Evolutionary conservation across 805 yeast genomes (phyloP).

Genomic region (Pichia manshurica): DNA sequence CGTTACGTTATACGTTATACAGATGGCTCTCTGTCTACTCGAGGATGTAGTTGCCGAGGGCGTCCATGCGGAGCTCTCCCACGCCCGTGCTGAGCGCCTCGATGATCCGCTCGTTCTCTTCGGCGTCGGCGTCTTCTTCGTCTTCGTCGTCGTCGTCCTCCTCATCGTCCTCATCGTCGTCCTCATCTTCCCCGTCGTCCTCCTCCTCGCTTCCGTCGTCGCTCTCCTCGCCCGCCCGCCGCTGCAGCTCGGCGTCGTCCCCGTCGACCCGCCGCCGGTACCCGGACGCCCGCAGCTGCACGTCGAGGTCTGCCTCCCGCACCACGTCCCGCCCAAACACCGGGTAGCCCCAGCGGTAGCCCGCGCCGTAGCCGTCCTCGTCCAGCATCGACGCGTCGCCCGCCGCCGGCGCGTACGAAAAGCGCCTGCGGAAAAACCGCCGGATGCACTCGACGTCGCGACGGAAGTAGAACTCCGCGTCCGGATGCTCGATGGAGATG

Average conservation of each 20-base stretch:
- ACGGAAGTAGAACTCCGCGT: conserved; percentile 81
- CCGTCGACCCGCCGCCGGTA: conserved; percentile 40
- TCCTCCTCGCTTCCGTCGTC: conserved; percentile 25
- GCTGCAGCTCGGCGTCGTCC: conserved; percentile 56
- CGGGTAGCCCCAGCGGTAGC: conserved; percentile 72
- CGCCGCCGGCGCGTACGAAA: conserved; percentile 60
- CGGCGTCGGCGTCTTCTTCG: conserved; percentile 33
- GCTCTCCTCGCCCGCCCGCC: conserved; percentile 18
- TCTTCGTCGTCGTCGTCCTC: conserved; percentile 16
- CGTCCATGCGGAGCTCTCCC: conserved; percentile 69
- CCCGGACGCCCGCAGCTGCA: conserved; percentile 91
- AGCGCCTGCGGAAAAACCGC: conserved; percentile 71
- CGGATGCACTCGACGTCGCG: conserved; percentile 91
- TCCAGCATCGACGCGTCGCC: conserved; percentile 69
- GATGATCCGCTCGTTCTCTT: conserved; percentile 50
- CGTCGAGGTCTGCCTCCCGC: conserved; percentile 67
- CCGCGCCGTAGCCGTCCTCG: conserved; percentile 76
- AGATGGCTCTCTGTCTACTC: too few species aligned
- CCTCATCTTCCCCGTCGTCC: conserved; percentile 15
- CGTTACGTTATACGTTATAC: too few species aligned
- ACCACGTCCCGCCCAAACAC: conserved; percentile 68
- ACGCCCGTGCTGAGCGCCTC: conserved; percentile 63
- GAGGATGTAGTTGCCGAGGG: conserved; percentile 75
- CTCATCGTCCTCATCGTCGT: conserved; percentile 13
- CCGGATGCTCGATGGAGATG: conserved; percentile 84